Conservation (phyloP, 2,329 filamentous ascomycete species). For the Diaporthe citri region DNA sequence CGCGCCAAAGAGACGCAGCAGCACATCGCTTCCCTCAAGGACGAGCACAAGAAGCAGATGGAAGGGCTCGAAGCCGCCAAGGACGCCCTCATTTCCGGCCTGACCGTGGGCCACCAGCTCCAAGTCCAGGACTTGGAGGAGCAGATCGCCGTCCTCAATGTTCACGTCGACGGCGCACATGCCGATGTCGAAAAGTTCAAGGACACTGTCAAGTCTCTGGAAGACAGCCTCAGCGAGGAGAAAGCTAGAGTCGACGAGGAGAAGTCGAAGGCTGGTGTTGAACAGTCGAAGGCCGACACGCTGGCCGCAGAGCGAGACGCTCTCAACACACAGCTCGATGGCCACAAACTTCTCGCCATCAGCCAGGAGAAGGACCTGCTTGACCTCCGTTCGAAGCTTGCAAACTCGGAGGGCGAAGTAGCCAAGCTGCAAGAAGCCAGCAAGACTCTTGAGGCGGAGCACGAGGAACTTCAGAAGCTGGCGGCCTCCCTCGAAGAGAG, state of each 20-base stretch:
- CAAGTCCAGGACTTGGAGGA: conserved; percentile 36
- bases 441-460: conserved; percentile 39
- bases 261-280: conserved; percentile 12
- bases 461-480: conserved; percentile 35
- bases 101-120: conserved; percentile 28
- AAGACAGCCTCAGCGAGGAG: conserved; percentile 16
- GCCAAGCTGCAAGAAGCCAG: conserved; percentile 35
- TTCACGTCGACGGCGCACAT: conserved; percentile 37
- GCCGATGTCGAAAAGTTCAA: conserved; percentile 33
- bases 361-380: conserved; percentile 37
- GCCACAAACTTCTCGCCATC: conserved; percentile 30
- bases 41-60: conserved; percentile 34
- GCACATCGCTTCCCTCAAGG: conserved; percentile 34
- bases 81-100: conserved; percentile 13
- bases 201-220: conserved; percentile 14
- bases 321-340: conserved; percentile 31
- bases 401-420: conserved; percentile 31
- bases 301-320: conserved; percentile 35
- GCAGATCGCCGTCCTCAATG: conserved; percentile 35
- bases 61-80: conserved; percentile 33
- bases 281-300: neutral
- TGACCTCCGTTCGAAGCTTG: conserved; percentile 32
- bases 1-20: conserved; percentile 33
- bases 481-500: conserved; percentile 26
- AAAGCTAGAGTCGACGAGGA: conserved; percentile 24